Percentiles rank a stretch among this genome's conserved stretches.
Evolutionary conservation across 2,329 filamentous ascomycete genomes (phyloP).

Genomic region (Sclerotinia nivalis): DNA sequence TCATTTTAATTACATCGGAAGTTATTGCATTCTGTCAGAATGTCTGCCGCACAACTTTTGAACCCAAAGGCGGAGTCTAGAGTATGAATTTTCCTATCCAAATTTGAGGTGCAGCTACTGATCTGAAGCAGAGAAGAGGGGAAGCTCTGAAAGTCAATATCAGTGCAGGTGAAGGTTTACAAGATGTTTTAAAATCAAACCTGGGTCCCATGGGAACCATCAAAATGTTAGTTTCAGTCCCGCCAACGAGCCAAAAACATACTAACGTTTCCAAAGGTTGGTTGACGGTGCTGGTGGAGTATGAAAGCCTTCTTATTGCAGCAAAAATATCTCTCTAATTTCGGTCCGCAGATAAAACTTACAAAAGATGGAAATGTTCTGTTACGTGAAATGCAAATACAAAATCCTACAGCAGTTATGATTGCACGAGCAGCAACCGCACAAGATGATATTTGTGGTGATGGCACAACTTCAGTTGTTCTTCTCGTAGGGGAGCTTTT

Average conservation of each 20-base stretch:
- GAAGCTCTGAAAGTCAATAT: constrained; percentile 98
- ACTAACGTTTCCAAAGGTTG: constrained; percentile 50
- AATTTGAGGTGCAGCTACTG: constrained; percentile 36
- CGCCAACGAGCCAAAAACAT: constrained; percentile 12
- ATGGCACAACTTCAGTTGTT: constrained; percentile 96
- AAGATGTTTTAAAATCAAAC: constrained; percentile 96
- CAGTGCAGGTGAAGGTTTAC: constrained; percentile 86
- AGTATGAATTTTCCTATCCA: constrained; percentile 55
- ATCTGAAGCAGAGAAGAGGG: constrained; percentile 72
- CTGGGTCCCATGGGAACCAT: constrained; percentile 90
- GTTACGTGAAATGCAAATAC: constrained; percentile 83
- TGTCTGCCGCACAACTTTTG: constrained; percentile 97
- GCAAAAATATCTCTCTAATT: constrained; percentile 33
- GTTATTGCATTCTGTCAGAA: constrained; percentile 45
- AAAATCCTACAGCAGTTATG: constrained; percentile 95
- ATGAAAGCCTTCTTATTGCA: constrained; percentile 39
- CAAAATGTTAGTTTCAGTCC: constrained; percentile 70
- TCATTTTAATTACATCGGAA: constrained; percentile 25
- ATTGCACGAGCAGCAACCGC: constrained; percentile 84
- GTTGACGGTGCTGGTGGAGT: constrained; percentile 70
- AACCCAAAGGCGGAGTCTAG: constrained; percentile 99
- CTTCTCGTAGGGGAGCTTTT: constrained; percentile 92
- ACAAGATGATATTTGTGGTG: constrained; percentile 97
- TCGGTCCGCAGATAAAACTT: constrained; percentile 75
- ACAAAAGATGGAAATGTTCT: constrained; percentile 97